Evolutionary conservation across 306 rosid species (phyloP), one percentile per base, ranked within the genome.

Genomic region (Quercus wislizeni): DNA sequence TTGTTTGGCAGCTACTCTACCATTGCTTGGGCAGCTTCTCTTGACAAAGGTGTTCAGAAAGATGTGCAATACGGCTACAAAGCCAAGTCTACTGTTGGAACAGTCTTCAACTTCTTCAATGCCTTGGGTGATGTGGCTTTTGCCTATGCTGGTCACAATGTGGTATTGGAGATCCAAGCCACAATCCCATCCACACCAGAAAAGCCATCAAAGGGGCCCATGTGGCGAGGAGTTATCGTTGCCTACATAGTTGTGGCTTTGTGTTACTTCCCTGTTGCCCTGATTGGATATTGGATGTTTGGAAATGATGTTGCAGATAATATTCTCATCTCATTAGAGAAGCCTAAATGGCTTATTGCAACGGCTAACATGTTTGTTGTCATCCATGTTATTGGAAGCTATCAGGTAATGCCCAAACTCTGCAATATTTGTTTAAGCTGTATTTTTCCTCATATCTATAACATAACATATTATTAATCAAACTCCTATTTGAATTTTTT

Each of bases 101-200:
- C 64, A 5, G 65, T 90, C 7, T 90, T 92, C 71, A 78, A 83
- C 78, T 92, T 95, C 89, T 86, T 95, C 0, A 86, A 21, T 80
- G 97, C 87, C n/a, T 83, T 95, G 69, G 99, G 99, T 2, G 70
- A 82, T 25, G 89, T 95, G 67, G 98, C 97, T 70, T 95, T 91
- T 83, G 97, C 99, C 35, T 92, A 92, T 85, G 99, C 97, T 5
- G 99, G 99, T 23, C 99, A 95, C 88, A 95, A 93, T 55, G 99
- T 95, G 43, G 99, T 95, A 27, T 81, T 92, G 4, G 99, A 95
- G 83, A 92, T 95, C 63, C 99, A 95, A 84, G 99, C 98, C 64
- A 95, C 99, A 13, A 95, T 95, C 18, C 98, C 98, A 9, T 95
- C 99, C 1, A 89, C 97, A 25, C 94, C 98, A 1, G 92, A 89